These are phyloP conservation scores for Diplodia sapinea DNA, from an alignment of 2,329 filamentous ascomycete species.

Conservation along the genomic window DNA sequence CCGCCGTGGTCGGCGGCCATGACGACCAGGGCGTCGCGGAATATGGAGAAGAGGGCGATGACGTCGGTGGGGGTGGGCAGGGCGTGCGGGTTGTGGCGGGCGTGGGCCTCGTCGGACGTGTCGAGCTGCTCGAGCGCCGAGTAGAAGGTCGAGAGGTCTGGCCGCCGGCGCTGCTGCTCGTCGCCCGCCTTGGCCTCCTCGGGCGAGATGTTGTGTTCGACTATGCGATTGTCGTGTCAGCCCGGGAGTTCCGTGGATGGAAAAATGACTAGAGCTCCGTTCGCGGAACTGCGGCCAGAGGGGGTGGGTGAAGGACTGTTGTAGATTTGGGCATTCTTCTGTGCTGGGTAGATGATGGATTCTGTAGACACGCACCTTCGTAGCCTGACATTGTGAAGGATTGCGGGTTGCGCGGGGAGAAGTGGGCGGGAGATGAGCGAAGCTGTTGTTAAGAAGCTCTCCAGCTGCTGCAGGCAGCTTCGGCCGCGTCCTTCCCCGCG, in stretches of 20 bases:
- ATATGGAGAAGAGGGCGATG: slow-evolving; percentile 63
- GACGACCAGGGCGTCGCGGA: slow-evolving; percentile 65
- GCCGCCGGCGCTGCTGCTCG: slow-evolving; percentile 55
- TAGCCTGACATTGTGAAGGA: slow-evolving; percentile 78
- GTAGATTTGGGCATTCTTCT: background rate
- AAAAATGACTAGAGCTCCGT: background rate
- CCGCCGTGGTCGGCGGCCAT: slow-evolving; percentile 53
- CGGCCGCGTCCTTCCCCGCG: slow-evolving; percentile 22
- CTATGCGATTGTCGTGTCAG: slow-evolving; percentile 40
- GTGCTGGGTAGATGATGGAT: background rate
- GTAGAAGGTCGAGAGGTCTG: slow-evolving; percentile 70
- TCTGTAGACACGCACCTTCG: slow-evolving; percentile 46
- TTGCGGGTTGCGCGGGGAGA: background rate
- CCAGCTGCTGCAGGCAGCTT: slow-evolving; percentile 18
- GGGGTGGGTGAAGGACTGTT: background rate
- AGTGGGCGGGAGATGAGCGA: background rate
- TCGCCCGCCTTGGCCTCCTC: slow-evolving; percentile 41
- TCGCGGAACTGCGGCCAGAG: background rate
- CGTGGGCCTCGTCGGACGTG: slow-evolving; percentile 57
- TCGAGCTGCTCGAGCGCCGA: slow-evolving; percentile 64
- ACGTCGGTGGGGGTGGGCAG: slow-evolving; percentile 66
- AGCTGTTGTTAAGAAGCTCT: background rate
- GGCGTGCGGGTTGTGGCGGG: slow-evolving; percentile 62
- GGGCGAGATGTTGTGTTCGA: slow-evolving; percentile 56
- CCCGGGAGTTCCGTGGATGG: background rate